A percentile compares a stretch with the other conserved stretches of the same genome.
Evolutionary conservation across 257 asterid genomes (phyloP).

Genomic region (Scutellaria barbata): DNA sequence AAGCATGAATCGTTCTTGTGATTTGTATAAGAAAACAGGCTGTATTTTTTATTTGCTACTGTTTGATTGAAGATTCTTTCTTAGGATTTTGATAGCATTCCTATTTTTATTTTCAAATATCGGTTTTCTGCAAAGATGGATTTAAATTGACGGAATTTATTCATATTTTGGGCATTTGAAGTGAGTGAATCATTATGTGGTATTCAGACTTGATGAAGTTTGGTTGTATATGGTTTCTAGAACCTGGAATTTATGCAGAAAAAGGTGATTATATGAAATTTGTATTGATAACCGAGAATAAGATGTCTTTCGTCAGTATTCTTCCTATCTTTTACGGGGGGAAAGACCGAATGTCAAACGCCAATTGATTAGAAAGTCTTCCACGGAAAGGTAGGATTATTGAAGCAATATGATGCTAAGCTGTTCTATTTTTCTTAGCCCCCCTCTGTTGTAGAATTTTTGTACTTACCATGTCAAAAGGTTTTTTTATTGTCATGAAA

Average conservation of each 20-base stretch:
- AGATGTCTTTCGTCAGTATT: not conserved
- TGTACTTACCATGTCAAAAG: not conserved
- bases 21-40: no score
- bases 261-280: not conserved
- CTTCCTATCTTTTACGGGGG: not conserved
- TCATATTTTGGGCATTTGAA: not conserved
- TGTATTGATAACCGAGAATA: not conserved
- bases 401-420: constrained; percentile 8
- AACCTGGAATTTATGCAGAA: no score
- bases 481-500: not conserved
- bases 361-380: no score
- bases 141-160: not conserved
- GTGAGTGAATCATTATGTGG: not conserved
- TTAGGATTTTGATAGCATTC: not conserved
- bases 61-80: no score
- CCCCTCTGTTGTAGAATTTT: not conserved
- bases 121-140: constrained; percentile 1
- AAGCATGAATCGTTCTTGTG: no score
- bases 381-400: no score
- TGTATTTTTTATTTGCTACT: not conserved
- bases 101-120: no score
- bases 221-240: no score
- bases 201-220: no score
- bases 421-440: not conserved
- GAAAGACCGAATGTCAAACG: not conserved